A percentile compares a stretch with the other conserved stretches of the same genome.
phyloP scores from a whole-genome alignment of 1,139 yeast genomes.

The Wickerhamomyces sp. region DNA sequence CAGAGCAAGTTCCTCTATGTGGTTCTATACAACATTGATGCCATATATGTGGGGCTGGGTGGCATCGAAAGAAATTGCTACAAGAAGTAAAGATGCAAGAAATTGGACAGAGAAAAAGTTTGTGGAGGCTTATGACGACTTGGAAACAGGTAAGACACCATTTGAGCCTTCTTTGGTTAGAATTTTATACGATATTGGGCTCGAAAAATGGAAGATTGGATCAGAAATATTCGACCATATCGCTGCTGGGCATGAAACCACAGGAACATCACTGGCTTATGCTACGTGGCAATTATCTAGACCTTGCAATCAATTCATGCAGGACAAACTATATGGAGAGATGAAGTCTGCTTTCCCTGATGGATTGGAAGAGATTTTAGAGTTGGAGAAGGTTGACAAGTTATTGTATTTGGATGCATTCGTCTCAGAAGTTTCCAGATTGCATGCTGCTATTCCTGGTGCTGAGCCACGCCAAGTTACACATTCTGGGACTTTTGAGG shows the following conservation, averaged over 20 bases:
- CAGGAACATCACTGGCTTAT: slow-evolving; percentile 62
- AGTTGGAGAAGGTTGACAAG: slow-evolving; percentile 35
- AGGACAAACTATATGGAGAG: slow-evolving; percentile 40
- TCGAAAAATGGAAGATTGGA: slow-evolving; percentile 31
- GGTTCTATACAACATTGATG: slow-evolving; percentile 63
- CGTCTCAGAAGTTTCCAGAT: slow-evolving; percentile 50
- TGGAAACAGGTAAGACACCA: slow-evolving; percentile 12
- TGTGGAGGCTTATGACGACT: slow-evolving; percentile 20
- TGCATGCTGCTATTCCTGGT: slow-evolving; percentile 72
- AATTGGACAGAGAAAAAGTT: slow-evolving; percentile 49
- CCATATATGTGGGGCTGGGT: slow-evolving; percentile 51
- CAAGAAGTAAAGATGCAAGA: slow-evolving; percentile 38
- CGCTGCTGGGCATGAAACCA: slow-evolving; percentile 75
- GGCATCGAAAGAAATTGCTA: slow-evolving; percentile 35
- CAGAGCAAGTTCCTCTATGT: slow-evolving; percentile 54
- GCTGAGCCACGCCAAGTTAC: slow-evolving; percentile 57
- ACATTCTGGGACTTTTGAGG: slow-evolving; percentile 19
- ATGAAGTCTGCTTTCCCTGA: slow-evolving; percentile 24
- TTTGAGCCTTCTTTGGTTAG: slow-evolving; percentile 14
- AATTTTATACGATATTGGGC: slow-evolving; percentile 20
- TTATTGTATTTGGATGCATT: slow-evolving; percentile 55
- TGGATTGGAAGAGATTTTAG: slow-evolving; percentile 7
- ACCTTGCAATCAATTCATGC: slow-evolving; percentile 39
- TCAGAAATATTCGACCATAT: slow-evolving; percentile 45
- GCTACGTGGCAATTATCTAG: slow-evolving; percentile 56